phyloP scores from a whole-genome alignment of 441 rosid species.

The Populus trichocarpa region DNA sequence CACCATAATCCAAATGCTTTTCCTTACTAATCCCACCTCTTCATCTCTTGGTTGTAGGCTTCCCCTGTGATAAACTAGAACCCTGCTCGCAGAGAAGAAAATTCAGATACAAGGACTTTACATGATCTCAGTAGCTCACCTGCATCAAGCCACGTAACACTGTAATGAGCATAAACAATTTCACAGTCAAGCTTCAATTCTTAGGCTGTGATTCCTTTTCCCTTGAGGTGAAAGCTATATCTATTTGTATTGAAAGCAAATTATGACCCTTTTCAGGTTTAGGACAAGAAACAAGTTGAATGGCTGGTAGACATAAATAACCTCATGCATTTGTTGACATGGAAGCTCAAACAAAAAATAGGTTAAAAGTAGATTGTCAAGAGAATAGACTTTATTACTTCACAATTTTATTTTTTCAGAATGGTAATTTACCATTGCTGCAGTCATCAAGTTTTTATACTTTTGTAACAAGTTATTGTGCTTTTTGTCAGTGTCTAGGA shows the following conservation, averaged over 20 bases:
- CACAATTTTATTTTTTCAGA: too few species aligned
- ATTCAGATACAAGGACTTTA: not conserved
- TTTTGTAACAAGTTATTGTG: not conserved
- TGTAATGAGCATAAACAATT: not conserved
- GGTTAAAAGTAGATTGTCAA: not conserved
- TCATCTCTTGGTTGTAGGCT: not conserved
- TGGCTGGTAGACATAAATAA: not conserved
- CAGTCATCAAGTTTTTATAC: too few species aligned
- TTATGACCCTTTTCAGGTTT: not conserved
- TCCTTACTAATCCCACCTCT: too few species aligned
- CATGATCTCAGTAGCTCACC: not conserved
- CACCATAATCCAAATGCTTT: not conserved
- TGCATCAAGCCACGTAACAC: not conserved
- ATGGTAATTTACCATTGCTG: too few species aligned
- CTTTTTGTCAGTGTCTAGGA: not conserved
- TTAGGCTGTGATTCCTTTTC: not conserved
- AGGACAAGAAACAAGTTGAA: not conserved
- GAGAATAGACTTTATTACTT: too few species aligned
- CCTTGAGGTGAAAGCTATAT: not conserved
- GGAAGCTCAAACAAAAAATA: too few species aligned
- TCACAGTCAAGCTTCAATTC: not conserved
- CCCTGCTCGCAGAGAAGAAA: not conserved
- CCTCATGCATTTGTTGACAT: not conserved
- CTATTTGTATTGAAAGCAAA: not conserved
- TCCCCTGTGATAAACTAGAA: not conserved